Base-by-base conservation (phyloP, 2,329 filamentous ascomycete species). In the Calonectria pteridis region DNA sequence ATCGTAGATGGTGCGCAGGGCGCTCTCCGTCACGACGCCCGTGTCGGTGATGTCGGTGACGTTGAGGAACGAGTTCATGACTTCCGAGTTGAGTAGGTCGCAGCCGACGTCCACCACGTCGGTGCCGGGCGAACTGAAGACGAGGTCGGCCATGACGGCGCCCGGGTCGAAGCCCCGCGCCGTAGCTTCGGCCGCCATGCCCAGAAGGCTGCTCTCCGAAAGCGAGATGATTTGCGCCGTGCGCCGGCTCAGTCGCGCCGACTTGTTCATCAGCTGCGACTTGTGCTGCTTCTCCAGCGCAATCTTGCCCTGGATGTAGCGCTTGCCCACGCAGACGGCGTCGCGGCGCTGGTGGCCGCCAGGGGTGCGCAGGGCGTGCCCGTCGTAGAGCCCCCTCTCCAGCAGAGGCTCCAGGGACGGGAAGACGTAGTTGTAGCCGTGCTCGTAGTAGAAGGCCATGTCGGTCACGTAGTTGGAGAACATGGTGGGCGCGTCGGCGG, bases 391-490 rank as follows among this genome's bases (percentile, higher is more conserved):
- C 3, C 77, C 77, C 31, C 70, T 75, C 23, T 79, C 69, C 13
- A 78, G 20, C 1, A 78, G 67, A 0, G 76, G 71, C 16, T 78
- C 77, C 3, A 78, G 74, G 14, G 74, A 73, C 2, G 77, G 77
- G 4, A 78, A 78, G n/a, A 78, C 76, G 13, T 78, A 79, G 71
- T 78, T 78, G 69, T 78, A 78, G 13, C 77, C 77, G 37, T 78
- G 77, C 35, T 78, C 77, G 31, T 78, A 78, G 69, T 78, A 78
- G 1, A 78, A 78, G 0, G 74, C 77, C 77, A 78, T 78, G 51
- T 78, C 77, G 0, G 77, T 78, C 2, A 79, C 76, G 26, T 78
- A 78, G 51, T 78, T 78, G 40, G 77, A 79, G 67, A 78, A 78
- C 77, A 79, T 79, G 65, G 77, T 79, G 6, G 6, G 10, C 6